Percentiles rank a stretch among this genome's conserved stretches.
These are phyloP conservation scores for Gentiana macrophylla DNA, from an alignment of 257 asterid species.

Conservation along the genomic window DNA sequence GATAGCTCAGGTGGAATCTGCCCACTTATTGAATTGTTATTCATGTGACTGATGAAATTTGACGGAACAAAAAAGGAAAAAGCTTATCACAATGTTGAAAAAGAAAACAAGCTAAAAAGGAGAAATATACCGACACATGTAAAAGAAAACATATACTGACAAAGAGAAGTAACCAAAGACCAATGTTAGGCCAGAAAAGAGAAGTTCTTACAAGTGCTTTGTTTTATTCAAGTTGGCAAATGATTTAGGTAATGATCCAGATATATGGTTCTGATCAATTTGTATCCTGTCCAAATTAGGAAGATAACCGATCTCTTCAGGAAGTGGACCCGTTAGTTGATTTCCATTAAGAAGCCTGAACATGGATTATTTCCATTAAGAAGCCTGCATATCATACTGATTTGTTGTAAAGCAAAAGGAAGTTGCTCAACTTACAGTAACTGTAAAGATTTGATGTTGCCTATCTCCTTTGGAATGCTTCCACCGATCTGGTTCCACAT, in stretches of 20 bases:
- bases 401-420: neutral
- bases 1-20: slow-evolving; percentile 72
- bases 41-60: slow-evolving; percentile 76
- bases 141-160: too few species aligned
- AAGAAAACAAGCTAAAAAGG: neutral
- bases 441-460: slow-evolving; percentile 52
- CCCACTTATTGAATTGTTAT: slow-evolving; percentile 90
- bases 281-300: slow-evolving; percentile 81
- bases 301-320: slow-evolving; percentile 86
- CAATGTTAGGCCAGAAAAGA: slow-evolving; percentile 4
- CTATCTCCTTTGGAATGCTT: slow-evolving; percentile 87
- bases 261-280: slow-evolving; percentile 78
- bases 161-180: slow-evolving; percentile 5
- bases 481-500: slow-evolving; percentile 93
- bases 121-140: neutral
- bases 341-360: slow-evolving; percentile 95
- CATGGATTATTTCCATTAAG: slow-evolving; percentile 1
- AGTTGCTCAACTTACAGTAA: slow-evolving; percentile 54
- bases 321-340: slow-evolving; percentile 76
- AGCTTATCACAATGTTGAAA: slow-evolving; percentile 7
- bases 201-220: slow-evolving; percentile 55
- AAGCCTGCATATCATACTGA: too few species aligned
- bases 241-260: slow-evolving; percentile 75
- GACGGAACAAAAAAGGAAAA: neutral
- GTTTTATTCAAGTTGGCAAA: slow-evolving; percentile 61